phyloP scores from a whole-genome alignment of 139 green algal genomes.

The Auxenochlorella pyrenoidosa region DNA sequence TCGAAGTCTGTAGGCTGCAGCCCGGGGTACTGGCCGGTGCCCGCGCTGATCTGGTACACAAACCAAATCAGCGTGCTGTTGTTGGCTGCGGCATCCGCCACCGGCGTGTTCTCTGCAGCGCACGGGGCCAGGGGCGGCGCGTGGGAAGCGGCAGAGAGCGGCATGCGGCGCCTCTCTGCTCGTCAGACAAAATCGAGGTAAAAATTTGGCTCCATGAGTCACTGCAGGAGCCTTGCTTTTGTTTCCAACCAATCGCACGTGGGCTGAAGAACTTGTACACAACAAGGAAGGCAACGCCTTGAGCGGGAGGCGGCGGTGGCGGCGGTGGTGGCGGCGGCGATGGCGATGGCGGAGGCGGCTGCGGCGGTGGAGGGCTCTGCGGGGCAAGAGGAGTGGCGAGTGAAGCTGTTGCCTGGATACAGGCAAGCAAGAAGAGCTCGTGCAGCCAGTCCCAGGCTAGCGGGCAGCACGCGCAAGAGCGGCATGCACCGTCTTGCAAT shows the following conservation, averaged over 20 bases:
- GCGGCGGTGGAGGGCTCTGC: neutral
- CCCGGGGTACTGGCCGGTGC: neutral
- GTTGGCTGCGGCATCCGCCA: neutral
- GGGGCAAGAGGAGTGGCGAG: neutral
- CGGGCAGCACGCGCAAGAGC: too few species aligned
- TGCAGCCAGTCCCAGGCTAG: too few species aligned
- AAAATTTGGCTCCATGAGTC: neutral
- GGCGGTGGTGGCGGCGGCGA: neutral
- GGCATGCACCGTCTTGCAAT: too few species aligned
- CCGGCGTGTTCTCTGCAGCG: neutral
- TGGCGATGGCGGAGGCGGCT: neutral
- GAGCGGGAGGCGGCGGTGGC: neutral
- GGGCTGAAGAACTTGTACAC: neutral
- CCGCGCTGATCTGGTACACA: neutral
- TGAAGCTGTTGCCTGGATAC: neutral
- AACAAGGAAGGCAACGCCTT: neutral
- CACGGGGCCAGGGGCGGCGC: neutral
- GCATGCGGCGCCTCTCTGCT: neutral
- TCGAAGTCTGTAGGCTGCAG: neutral
- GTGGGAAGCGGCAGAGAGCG: neutral
- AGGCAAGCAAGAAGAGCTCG: neutral
- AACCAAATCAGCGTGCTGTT: neutral
- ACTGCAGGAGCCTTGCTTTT: too few species aligned
- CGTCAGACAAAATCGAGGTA: too few species aligned
- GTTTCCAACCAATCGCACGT: neutral